Evolutionary conservation across 2,329 filamentous ascomycete genomes (phyloP).

Genomic region (Fusarium duplospermum): DNA sequence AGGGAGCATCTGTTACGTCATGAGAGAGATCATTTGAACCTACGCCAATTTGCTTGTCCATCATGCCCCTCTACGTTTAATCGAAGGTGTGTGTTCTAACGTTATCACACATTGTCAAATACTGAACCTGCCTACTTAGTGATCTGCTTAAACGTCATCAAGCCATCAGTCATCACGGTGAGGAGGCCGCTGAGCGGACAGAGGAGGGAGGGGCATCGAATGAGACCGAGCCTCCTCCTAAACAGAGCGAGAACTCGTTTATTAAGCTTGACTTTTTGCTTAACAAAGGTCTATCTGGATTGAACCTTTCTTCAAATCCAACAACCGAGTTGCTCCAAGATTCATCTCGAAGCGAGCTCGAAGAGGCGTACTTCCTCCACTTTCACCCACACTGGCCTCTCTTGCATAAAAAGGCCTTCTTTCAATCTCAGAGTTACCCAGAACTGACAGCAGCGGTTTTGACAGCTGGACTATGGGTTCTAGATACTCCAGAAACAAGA

Average conservation of each 20-base stretch:
- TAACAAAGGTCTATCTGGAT: not conserved
- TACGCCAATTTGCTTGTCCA: not conserved
- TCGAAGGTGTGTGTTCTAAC: not conserved
- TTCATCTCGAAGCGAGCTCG: not conserved
- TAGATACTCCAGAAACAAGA: not conserved
- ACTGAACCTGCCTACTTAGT: not conserved
- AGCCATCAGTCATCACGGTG: not conserved
- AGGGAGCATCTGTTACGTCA: not conserved
- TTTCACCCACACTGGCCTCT: not conserved
- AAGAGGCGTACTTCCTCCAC: not conserved
- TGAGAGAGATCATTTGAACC: not conserved
- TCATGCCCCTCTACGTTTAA: not conserved
- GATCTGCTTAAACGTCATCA: not conserved
- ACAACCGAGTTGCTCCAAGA: not conserved
- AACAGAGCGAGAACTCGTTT: not conserved
- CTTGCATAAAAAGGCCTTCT: not conserved
- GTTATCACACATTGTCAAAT: not conserved
- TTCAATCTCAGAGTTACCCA: not conserved
- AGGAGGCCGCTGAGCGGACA: not conserved
- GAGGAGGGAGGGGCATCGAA: not conserved
- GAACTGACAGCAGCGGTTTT: not conserved
- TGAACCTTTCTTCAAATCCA: not conserved
- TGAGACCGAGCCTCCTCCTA: not conserved
- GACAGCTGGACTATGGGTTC: not conserved
- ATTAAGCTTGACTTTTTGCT: not conserved